phyloP scores from a whole-genome alignment of 1,284 basidiomycete species.

The Microbotryomycetes sp. region DNA sequence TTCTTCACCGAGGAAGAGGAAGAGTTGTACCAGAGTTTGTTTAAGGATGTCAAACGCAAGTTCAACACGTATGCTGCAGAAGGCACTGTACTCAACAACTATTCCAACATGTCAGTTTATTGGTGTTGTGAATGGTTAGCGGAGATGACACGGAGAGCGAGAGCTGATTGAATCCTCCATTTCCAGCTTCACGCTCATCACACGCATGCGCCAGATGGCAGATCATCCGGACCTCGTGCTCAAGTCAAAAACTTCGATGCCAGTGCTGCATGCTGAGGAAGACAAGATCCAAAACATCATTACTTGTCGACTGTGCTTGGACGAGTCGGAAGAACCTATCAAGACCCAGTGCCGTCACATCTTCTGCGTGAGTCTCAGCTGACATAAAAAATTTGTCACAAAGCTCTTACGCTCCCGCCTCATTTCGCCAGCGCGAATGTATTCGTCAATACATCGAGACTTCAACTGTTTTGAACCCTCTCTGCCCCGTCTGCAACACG shows the following conservation, averaged over 20 bases:
- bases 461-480: constrained; percentile 62
- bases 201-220: constrained; percentile 75
- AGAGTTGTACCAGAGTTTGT: constrained; percentile 76
- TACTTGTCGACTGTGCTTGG: constrained; percentile 86
- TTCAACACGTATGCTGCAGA: constrained; percentile 85
- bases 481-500: constrained; percentile 86
- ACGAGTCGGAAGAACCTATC: constrained; percentile 95
- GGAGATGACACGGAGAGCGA: constrained; percentile 40
- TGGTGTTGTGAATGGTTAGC: constrained; percentile 48
- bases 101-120: constrained; percentile 65
- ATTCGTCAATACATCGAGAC: constrained; percentile 86
- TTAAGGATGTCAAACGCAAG: constrained; percentile 84
- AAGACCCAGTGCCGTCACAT: constrained; percentile 77
- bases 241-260: constrained; percentile 44
- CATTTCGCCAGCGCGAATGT: constrained; percentile 77
- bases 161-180: constrained; percentile 21
- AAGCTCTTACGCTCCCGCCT: no score
- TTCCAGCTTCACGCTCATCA: constrained; percentile 41
- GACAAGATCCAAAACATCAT: constrained; percentile 59
- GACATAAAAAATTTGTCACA: neutral
- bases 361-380: constrained; percentile 47
- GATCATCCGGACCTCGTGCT: constrained; percentile 80
- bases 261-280: constrained; percentile 49
- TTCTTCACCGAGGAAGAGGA: constrained; percentile 96
- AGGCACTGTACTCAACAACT: constrained; percentile 71